phyloP scores from a whole-genome alignment of 2,329 filamentous ascomycete genomes.

The Fusarium temperatum region DNA sequence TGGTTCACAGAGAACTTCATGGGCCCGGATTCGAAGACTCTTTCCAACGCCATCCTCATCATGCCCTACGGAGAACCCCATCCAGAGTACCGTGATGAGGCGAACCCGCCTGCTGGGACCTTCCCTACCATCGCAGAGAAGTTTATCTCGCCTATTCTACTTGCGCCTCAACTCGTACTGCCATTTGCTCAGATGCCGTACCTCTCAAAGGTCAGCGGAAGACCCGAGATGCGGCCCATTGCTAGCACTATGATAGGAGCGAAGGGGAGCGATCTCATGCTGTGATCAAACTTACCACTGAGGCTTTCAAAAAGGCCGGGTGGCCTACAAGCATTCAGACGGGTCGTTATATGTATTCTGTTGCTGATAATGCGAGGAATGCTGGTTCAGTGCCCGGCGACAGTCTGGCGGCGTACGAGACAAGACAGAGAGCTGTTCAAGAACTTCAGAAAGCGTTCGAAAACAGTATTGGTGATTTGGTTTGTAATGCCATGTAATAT shows the following conservation, averaged over 20 bases:
- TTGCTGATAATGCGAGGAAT: no score
- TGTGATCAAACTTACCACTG: no score
- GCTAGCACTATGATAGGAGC: background rate
- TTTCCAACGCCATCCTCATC: background rate
- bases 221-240: background rate
- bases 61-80: background rate
- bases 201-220: background rate
- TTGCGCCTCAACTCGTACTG: background rate
- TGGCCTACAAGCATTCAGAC: no score
- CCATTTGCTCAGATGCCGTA: background rate
- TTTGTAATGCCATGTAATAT: no score
- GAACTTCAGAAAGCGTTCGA: no score
- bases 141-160: background rate
- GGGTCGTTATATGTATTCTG: no score
- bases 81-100: background rate
- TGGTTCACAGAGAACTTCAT: fast-evolving
- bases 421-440: no score
- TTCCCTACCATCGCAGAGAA: background rate
- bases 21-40: fast-evolving
- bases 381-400: no score
- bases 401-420: no score
- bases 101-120: background rate
- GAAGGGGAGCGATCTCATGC: background rate
- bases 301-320: no score
- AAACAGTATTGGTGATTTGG: no score